Percentiles rank a stretch among this genome's conserved stretches.
phyloP scores from a whole-genome alignment of 768 basidiomycete species.

The Heimioporus sp. region DNA sequence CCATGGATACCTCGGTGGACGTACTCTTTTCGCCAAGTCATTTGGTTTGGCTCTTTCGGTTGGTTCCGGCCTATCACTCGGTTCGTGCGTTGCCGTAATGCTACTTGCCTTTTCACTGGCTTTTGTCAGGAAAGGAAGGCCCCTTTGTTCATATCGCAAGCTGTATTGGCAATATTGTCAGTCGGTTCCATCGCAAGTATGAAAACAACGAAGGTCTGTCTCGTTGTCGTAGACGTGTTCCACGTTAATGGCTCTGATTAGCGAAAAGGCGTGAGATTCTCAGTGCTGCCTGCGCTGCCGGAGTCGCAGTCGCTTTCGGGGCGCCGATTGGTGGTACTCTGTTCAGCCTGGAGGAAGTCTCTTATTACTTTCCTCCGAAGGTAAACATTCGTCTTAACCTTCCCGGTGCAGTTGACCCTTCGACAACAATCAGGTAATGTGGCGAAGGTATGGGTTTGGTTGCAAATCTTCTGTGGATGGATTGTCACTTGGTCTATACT shows the following conservation, averaged over 20 bases:
- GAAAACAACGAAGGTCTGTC: constrained; percentile 88
- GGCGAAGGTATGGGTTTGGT: constrained; percentile 67
- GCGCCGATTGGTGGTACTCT: constrained; percentile 93
- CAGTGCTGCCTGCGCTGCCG: constrained; percentile 94
- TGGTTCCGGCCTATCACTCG: constrained; percentile 87
- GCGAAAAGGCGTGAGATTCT: constrained; percentile 93
- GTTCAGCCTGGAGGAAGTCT: constrained; percentile 94
- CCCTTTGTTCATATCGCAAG: constrained; percentile 91
- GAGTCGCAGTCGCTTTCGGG: constrained; percentile 96
- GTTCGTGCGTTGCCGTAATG: constrained; percentile 32
- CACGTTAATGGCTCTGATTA: constrained; percentile 25
- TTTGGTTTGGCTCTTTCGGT: constrained; percentile 89
- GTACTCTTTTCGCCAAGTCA: constrained; percentile 87
- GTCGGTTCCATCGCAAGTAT: constrained; percentile 82
- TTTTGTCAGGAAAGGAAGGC: constrained; percentile 56
- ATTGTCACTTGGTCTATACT: constrained; percentile 13
- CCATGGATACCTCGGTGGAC: constrained; percentile 91
- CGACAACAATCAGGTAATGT: constrained; percentile 66
- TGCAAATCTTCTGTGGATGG: neutral
- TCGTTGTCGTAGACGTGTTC: neutral
- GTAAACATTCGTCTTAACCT: constrained; percentile 31
- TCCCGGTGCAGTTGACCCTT: constrained; percentile 1
- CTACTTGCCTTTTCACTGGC: constrained; percentile 1
- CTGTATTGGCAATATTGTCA: constrained; percentile 91
- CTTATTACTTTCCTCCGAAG: constrained; percentile 96